A percentile compares a stretch with the other conserved stretches of the same genome.
Conservation (phyloP, 176 grass and related monocot genomes). For the Oropetium thomaeum region DNA sequence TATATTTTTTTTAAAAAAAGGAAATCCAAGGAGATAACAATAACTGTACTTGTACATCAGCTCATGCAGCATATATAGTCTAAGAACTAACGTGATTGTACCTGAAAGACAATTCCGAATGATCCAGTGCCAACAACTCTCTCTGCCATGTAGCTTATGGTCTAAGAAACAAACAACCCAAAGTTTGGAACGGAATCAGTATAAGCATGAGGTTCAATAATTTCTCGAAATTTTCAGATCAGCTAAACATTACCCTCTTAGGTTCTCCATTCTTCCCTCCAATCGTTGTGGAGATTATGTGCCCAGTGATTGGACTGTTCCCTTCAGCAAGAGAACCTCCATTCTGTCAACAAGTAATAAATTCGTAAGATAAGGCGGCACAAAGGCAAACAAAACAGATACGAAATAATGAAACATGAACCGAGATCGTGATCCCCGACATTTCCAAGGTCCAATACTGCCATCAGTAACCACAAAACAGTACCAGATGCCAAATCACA, state of each 20-base stretch:
- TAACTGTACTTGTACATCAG: too few relatives aligned
- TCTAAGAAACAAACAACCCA: slow-evolving; percentile 29
- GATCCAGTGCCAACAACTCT: slow-evolving; percentile 85
- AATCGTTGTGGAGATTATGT: slow-evolving; percentile 93
- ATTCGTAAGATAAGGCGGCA: slow-evolving; percentile 10
- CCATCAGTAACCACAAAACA: not conserved
- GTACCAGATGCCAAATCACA: not conserved
- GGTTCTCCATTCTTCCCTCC: slow-evolving; percentile 90
- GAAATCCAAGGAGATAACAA: not conserved
- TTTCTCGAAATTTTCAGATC: not conserved
- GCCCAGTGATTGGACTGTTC: slow-evolving; percentile 64
- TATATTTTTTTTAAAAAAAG: not conserved
- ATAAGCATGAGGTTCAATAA: not conserved
- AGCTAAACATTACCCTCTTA: slow-evolving; percentile 54
- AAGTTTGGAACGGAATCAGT: slow-evolving; percentile 20
- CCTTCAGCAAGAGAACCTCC: slow-evolving; percentile 52
- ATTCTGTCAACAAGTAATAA: slow-evolving; percentile 36
- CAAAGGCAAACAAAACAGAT: not conserved
- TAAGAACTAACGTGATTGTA: too few relatives aligned
- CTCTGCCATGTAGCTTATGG: slow-evolving; percentile 95
- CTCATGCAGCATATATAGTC: too few relatives aligned
- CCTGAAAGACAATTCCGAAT: slow-evolving; percentile 91
- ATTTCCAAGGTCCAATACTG: not conserved
- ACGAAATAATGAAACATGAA: not conserved
- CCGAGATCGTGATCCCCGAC: not conserved